Conservation (phyloP, 345 rosid genomes). For the Murraya koenigii region DNA sequence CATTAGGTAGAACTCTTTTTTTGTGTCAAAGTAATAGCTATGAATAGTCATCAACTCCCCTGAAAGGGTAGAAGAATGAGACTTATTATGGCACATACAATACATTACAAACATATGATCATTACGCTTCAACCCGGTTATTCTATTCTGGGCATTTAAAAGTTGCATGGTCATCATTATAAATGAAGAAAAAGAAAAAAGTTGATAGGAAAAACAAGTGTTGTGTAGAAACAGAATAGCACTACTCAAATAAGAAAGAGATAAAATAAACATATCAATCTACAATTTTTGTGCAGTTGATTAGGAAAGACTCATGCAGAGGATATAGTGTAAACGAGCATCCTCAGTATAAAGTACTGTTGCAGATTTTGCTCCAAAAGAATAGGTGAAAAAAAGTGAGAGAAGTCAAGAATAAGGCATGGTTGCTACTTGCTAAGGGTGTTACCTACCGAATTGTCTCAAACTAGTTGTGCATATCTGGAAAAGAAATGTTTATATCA, state of each 20-base stretch:
- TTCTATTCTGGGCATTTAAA: neutral
- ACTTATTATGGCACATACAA: no score
- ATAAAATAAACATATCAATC: neutral
- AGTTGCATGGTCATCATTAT: neutral
- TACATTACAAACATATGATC: no score
- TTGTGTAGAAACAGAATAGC: constrained; percentile 11
- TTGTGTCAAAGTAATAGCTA: no score
- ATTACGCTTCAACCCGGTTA: no score
- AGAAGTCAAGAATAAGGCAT: neutral
- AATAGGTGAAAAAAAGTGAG: neutral
- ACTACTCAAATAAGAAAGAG: neutral
- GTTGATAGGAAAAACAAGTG: neutral
- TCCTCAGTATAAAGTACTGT: neutral
- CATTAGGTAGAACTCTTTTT: no score
- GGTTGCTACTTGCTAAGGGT: neutral
- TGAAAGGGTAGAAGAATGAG: no score
- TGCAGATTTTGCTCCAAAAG: neutral
- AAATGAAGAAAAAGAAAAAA: neutral
- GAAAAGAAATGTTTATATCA: neutral
- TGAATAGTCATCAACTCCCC: no score
- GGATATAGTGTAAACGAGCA: neutral
- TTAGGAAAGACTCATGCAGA: neutral
- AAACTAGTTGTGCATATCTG: neutral
- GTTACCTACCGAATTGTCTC: neutral
- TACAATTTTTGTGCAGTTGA: neutral